Percentiles rank a stretch among this genome's conserved stretches.
phyloP scores from a whole-genome alignment of 352 stramenopile species.

The Phytopythium sindhum region DNA sequence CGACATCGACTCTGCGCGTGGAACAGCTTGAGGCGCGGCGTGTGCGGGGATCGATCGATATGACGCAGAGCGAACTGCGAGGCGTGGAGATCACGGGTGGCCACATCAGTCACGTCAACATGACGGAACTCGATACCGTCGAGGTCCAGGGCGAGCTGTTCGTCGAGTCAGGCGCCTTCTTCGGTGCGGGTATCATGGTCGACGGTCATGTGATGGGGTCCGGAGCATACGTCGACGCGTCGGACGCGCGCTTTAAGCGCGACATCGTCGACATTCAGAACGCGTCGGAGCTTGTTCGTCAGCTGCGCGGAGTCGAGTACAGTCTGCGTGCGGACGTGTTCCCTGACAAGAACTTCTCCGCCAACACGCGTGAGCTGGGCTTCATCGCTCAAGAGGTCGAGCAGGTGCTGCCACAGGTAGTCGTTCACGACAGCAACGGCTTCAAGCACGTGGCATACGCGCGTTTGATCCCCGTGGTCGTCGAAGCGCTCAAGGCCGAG shows the following conservation, averaged over 20 bases:
- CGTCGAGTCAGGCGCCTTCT: constrained; percentile 78
- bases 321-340: constrained; percentile 41
- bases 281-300: constrained; percentile 36
- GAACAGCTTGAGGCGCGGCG: constrained; percentile 43
- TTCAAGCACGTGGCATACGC: constrained; percentile 90
- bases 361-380: constrained; percentile 51
- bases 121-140: constrained; percentile 65
- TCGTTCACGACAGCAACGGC: constrained; percentile 55
- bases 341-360: constrained; percentile 35
- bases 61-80: constrained; percentile 64
- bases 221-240: constrained; percentile 90
- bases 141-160: constrained; percentile 81
- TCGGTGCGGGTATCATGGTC: constrained; percentile 82
- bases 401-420: constrained; percentile 72
- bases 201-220: constrained; percentile 88
- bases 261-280: constrained; percentile 51
- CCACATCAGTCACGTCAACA: constrained; percentile 75
- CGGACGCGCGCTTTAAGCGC: constrained; percentile 84
- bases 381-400: constrained; percentile 90
- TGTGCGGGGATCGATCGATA: constrained; percentile 75
- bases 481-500: constrained; percentile 72
- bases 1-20: constrained; percentile 30
- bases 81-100: constrained; percentile 70
- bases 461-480: constrained; percentile 68
- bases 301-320: constrained; percentile 74